Percentiles rank a stretch among this genome's conserved stretches.
These are phyloP conservation scores for Fusarium stilboides DNA, from an alignment of 2,329 filamentous ascomycete species.

Conservation along the genomic window DNA sequence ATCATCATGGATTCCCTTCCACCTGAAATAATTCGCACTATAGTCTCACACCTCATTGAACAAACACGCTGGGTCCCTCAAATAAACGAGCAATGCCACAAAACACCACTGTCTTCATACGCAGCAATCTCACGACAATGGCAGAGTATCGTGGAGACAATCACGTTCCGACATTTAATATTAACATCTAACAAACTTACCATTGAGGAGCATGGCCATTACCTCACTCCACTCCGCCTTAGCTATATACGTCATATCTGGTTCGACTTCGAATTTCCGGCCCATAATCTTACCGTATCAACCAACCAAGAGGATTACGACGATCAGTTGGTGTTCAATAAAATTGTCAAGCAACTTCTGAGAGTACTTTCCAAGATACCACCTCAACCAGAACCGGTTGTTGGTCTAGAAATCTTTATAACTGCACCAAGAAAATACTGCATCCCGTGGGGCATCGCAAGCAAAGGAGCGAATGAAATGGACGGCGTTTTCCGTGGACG, in stretches of 20 bases:
- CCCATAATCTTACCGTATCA: constrained; percentile 7
- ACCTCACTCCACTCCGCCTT: constrained; percentile 1
- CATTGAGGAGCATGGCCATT: not conserved
- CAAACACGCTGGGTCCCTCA: not conserved
- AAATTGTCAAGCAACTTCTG: not conserved
- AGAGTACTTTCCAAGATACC: not conserved
- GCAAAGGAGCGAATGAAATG: not conserved
- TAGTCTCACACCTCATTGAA: not conserved
- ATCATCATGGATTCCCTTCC: not conserved
- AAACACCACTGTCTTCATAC: constrained; percentile 6
- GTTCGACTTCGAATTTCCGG: constrained; percentile 21
- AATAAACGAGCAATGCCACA: constrained; percentile 6
- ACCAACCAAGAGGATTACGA: constrained; percentile 10
- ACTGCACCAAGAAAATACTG: constrained; percentile 10
- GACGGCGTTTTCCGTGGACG: not conserved
- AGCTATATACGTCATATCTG: constrained; percentile 16
- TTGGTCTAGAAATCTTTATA: constrained; percentile 13
- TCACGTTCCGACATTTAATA: constrained; percentile 12
- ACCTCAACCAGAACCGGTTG: not conserved
- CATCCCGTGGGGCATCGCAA: not conserved
- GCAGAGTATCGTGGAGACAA: constrained; percentile 4
- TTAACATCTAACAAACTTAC: not conserved
- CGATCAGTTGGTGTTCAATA: constrained; percentile 9
- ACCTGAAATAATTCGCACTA: constrained; percentile 5
- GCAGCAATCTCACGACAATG: constrained; percentile 12